These are phyloP conservation scores for Fusarium camptoceras DNA, from an alignment of 2,329 filamentous ascomycete species.

Conservation along the genomic window DNA sequence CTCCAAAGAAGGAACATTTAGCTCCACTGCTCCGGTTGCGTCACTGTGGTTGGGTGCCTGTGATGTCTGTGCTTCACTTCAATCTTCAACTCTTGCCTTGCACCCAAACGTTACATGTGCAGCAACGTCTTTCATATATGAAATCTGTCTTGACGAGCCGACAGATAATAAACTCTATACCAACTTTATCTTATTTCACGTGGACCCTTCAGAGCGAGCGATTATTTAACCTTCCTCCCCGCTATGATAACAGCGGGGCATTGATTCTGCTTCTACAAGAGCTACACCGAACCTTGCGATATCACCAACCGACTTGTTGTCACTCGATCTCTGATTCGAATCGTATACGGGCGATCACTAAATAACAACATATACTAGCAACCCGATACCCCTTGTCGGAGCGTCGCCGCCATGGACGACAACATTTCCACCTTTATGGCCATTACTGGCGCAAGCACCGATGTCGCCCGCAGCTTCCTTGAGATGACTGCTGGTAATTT, in stretches of 20 bases:
- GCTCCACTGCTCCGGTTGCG: constrained; percentile 44
- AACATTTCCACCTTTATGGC: constrained; percentile 81
- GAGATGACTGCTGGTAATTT: constrained; percentile 86
- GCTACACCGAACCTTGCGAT: constrained; percentile 37
- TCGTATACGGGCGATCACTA: not conserved
- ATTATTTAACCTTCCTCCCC: constrained; percentile 11
- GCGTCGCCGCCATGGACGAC: constrained; percentile 69
- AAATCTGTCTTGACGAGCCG: not conserved
- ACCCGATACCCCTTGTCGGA: not conserved
- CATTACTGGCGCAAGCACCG: constrained; percentile 80
- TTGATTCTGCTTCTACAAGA: constrained; percentile 23
- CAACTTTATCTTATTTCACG: not conserved
- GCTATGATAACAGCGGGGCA: constrained; percentile 39
- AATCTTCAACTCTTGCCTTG: constrained; percentile 33
- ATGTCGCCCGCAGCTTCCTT: constrained; percentile 84
- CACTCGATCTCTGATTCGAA: not conserved
- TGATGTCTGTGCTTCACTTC: constrained; percentile 43
- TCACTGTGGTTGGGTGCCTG: constrained; percentile 51
- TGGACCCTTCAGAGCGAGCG: not conserved
- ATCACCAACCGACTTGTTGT: not conserved
- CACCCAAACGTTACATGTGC: constrained; percentile 6
- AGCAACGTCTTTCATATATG: constrained; percentile 1
- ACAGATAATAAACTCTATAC: not conserved
- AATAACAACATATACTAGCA: not conserved
- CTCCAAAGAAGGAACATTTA: constrained; percentile 29